phyloP scores from a whole-genome alignment of 257 asterid genomes.

The Solanum arcanum region DNA sequence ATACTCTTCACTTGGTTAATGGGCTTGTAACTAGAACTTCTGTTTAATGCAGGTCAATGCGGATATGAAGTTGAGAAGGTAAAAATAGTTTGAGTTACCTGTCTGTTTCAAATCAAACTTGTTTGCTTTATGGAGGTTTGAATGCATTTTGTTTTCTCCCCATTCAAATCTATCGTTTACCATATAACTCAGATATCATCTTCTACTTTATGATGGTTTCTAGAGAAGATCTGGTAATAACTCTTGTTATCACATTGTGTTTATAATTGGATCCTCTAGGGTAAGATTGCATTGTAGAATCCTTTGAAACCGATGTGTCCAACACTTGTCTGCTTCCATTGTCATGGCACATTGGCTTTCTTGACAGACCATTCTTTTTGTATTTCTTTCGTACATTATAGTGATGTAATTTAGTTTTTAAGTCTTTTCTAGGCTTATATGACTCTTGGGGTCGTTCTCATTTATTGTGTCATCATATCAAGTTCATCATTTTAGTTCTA shows the following conservation, averaged over 20 bases:
- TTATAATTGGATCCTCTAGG: background rate
- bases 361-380: background rate
- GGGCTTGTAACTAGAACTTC: background rate
- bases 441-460: background rate
- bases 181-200: background rate
- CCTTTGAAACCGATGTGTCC: background rate
- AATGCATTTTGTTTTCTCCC: background rate
- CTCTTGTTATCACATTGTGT: background rate
- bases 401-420: background rate
- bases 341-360: background rate
- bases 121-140: background rate
- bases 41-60: constrained; percentile 61
- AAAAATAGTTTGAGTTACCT: constrained; percentile 5
- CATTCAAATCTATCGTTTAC: background rate
- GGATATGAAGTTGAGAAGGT: constrained; percentile 75
- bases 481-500: background rate
- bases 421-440: background rate
- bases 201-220: background rate
- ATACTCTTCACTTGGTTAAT: background rate
- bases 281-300: background rate
- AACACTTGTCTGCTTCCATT: background rate
- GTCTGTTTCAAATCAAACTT: background rate
- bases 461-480: background rate
- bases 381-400: background rate
- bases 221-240: background rate